Base-by-base conservation (phyloP, 192 early-diverging fungal species). In the Podila horticola region DNA sequence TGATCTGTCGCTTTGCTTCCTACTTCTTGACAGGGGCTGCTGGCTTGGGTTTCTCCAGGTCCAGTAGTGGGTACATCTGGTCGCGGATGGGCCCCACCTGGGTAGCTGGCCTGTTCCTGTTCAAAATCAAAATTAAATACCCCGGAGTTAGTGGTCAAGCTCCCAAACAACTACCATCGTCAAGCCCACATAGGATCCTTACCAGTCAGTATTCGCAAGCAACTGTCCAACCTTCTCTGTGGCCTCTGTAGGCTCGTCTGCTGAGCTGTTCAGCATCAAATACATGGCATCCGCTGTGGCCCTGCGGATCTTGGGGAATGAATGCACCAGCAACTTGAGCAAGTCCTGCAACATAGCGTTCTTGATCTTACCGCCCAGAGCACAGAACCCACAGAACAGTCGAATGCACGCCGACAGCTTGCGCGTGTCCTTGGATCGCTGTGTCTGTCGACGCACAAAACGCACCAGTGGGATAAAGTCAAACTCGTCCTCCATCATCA, bases 281-380 rank as follows among this genome's bases (percentile, higher is more conserved):
- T 93, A 96, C 34, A 96, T 74, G 55, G 90, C 86, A 66, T 96
- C 95, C 2, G 95, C 91, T 1, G 90, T 85, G 3, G 85, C 66
- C 31, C 89, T 83, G 11, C 94, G 90, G 52, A 95, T 90, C 77
- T 85, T 91, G 22, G 95, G 95, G 75, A 87, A 96, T 38, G 93
- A 87, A 84, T 96, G 95, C 7, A 85, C 84, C 8, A 96, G 68
- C 68, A 92, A 90, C 10, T 75, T 52, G 12, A 96, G 69, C 64
- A 95, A 64, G 69, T 91, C 87, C 19, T 84, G 76, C 49, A 96
- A 58, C 15, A 91, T 88, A 2, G 74, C 85, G 49, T 71, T 86
- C 67, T 82, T 85, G 30, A 88, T 75, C 67, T 74, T 75, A 33
- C 67, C 81, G 17, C 64, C 66, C 30, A 87, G 65, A 0, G 70